phyloP scores from a whole-genome alignment of 345 rosid genomes.

The Draba incana region DNA sequence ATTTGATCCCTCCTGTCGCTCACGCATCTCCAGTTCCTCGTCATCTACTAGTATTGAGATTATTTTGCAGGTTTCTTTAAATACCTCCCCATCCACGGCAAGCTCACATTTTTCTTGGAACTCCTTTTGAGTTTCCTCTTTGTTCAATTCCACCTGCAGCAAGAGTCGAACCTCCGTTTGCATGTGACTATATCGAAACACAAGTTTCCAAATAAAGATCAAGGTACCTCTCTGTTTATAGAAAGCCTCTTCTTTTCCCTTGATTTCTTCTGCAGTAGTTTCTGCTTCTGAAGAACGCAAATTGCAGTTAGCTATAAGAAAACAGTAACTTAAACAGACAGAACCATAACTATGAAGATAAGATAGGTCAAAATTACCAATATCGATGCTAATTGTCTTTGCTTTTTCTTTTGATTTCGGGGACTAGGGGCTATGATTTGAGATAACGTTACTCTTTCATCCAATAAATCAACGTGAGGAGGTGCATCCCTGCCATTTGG shows the following conservation, averaged over 20 bases:
- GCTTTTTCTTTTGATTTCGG: slow-evolving; percentile 45
- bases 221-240: slow-evolving; percentile 59
- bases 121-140: slow-evolving; percentile 43
- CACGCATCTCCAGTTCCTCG: slow-evolving; percentile 89
- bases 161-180: slow-evolving; percentile 32
- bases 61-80: slow-evolving; percentile 49
- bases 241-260: slow-evolving; percentile 57
- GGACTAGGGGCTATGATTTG: slow-evolving; percentile 39
- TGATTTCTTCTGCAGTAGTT: slow-evolving; percentile 53
- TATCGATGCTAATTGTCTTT: slow-evolving; percentile 50
- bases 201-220: slow-evolving; percentile 16
- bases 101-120: slow-evolving; percentile 72
- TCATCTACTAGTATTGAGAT: slow-evolving; percentile 71
- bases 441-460: slow-evolving; percentile 35
- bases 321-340: slow-evolving; percentile 10
- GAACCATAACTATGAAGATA: slow-evolving; percentile 6
- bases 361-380: slow-evolving; percentile 43
- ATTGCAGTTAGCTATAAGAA: slow-evolving; percentile 28
- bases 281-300: slow-evolving; percentile 56
- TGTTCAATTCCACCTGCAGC: slow-evolving; percentile 55
- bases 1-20: slow-evolving; percentile 64
- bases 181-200: slow-evolving; percentile 24
- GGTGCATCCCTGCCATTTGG: slow-evolving; percentile 60
- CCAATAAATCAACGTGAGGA: slow-evolving; percentile 53
- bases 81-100: slow-evolving; percentile 48